These are phyloP conservation scores for Candida palmyrensis DNA, from an alignment of 805 yeast species.

Conservation along the genomic window DNA sequence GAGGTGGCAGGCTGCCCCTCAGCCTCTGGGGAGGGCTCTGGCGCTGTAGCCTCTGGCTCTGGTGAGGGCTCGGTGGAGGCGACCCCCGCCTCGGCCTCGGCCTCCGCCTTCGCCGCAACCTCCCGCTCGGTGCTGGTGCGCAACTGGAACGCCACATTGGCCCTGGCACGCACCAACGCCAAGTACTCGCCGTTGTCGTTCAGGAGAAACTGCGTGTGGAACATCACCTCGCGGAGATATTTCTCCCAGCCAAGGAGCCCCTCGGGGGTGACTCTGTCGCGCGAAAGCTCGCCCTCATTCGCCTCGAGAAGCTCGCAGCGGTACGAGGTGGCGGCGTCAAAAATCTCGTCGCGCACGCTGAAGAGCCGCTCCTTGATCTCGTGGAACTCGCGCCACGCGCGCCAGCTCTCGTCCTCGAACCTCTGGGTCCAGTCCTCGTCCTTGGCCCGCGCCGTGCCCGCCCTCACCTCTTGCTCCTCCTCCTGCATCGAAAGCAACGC, in stretches of 20 bases:
- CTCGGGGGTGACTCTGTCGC: constrained; percentile 22
- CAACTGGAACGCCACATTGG: constrained; percentile 38
- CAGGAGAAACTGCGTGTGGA: constrained; percentile 44
- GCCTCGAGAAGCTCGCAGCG: constrained; percentile 8
- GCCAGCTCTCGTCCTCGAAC: no score
- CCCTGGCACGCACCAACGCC: constrained; percentile 35
- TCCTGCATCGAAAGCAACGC: constrained; percentile 18
- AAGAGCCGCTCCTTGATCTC: constrained; percentile 51
- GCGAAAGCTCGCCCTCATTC: constrained; percentile 5
- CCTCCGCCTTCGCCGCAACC: constrained; percentile 19
- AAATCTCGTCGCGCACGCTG: constrained; percentile 49
- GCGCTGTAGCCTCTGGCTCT: no score
- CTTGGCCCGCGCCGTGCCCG: constrained; percentile 5
- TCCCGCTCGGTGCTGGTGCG: constrained; percentile 23
- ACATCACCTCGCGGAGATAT: constrained; percentile 34
- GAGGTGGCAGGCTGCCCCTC: no score
- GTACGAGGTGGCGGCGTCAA: constrained; percentile 18
- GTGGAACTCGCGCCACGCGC: constrained; percentile 59
- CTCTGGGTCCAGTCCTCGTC: constrained; percentile 15
- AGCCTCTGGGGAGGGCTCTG: no score
- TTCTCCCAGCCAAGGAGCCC: constrained; percentile 33
- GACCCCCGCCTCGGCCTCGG: constrained; percentile 20
- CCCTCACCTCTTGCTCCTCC: constrained; percentile 7
- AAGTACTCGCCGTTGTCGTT: constrained; percentile 61
- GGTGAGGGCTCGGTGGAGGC: no score